Percentiles rank a stretch among this genome's conserved stretches.
Evolutionary conservation across 116 monocot genomes (phyloP).

Genomic region (Zostera marina): DNA sequence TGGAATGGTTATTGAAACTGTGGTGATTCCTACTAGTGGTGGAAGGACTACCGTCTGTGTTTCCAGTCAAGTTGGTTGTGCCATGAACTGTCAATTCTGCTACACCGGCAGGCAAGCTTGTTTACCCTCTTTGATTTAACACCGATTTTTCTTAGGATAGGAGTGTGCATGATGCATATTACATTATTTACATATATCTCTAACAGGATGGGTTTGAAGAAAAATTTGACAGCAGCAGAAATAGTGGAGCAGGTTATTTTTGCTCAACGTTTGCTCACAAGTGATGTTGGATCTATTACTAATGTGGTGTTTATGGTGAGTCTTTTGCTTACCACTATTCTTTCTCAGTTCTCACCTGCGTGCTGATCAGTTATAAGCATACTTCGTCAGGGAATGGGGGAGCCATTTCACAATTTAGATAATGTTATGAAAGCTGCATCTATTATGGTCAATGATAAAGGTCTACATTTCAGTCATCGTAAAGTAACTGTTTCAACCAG

Average conservation of each 20-base stretch:
- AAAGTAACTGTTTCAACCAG: conserved; percentile 96
- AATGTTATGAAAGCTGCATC: conserved; percentile 72
- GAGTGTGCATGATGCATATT: not conserved
- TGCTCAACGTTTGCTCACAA: conserved; percentile 63
- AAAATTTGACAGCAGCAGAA: conserved; percentile 72
- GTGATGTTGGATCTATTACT: conserved; percentile 66
- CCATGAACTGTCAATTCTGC: conserved; percentile 98
- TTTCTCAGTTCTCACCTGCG: not conserved
- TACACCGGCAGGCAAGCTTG: conserved; percentile 72
- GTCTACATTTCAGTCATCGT: conserved; percentile 86
- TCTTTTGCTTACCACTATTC: not conserved
- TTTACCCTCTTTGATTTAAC: conserved; percentile 2
- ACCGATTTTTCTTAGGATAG: not conserved
- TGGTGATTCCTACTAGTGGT: conserved; percentile 63
- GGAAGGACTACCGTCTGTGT: conserved; percentile 93
- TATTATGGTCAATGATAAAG: conserved; percentile 89
- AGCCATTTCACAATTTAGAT: conserved; percentile 88
- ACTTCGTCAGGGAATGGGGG: conserved; percentile 70
- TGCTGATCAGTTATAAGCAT: too few species aligned
- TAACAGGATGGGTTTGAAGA: conserved; percentile 89
- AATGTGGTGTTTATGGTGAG: conserved; percentile 99
- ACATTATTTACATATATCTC: not conserved
- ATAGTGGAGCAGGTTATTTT: conserved; percentile 91
- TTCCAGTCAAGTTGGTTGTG: conserved; percentile 98
- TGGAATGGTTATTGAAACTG: conserved; percentile 78